Evolutionary conservation across 2,329 filamentous ascomycete genomes (phyloP), one percentile per base, ranked within the genome.

Genomic region (Neopestalotiopsis sp.): DNA sequence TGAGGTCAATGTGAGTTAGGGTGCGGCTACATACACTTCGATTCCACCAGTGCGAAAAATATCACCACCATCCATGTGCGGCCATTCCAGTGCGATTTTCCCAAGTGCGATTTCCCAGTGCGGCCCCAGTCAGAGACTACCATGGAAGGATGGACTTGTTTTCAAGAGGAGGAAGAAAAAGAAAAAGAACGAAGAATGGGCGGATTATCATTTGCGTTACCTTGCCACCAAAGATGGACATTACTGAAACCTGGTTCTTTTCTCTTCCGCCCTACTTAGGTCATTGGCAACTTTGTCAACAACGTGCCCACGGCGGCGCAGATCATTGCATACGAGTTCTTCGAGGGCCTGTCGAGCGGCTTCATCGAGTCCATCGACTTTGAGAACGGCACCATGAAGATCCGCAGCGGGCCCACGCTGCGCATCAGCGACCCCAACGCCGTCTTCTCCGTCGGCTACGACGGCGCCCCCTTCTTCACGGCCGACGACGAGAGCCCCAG

Each of bases 401-500:
- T 83, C 30, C 71, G 73, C n/a, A 75, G 75, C 30, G 81, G 81
- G 1, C 78, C 79, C 66, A 80, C 69, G 10, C 72, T 82, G 10
- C 73, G 77, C 10, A 79, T 82, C 74, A 84, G 81, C 60, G 83
- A 84, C 65, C 83, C 83, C 24, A 81, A 82, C 58, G 82, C 76
- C 2, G 76, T 81, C 6, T 85, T 81, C 69, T 78, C 78, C 7
- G 75, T 77, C 4, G 79, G 77, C 1, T 82, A 80, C 69, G 75
- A 67, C 9, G 74, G 69, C 0, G 71, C 75, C 5, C 81, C 81
- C 0, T 79, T 81, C 68, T 85, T 84, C 75, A 82, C 83, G 0
- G 83, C 83, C 1, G 85, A 86, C 70, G 84, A 85, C 67, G 77
- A 82, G 68, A 86, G 81, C 69, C 84, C 85, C 0, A 82, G 80